A percentile compares a stretch with the other conserved stretches of the same genome.
phyloP scores from a whole-genome alignment of 1,139 yeast genomes.

The Zygoascus sp. region DNA sequence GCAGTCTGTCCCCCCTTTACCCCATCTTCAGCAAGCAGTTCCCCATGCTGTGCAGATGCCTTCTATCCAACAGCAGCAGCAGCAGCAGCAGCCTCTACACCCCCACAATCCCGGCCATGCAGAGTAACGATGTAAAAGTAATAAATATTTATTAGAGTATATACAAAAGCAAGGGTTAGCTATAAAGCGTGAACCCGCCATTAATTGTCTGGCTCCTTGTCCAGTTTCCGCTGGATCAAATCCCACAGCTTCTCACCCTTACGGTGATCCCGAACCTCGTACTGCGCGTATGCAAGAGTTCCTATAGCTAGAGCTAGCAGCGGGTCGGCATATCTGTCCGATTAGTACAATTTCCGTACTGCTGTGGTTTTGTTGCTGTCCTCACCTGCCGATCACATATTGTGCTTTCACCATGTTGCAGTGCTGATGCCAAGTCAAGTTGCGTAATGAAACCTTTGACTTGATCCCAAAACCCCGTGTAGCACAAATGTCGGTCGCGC shows the following conservation, averaged over 20 bases:
- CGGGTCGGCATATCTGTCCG: constrained; percentile 19
- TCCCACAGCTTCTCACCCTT: constrained; percentile 19
- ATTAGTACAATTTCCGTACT: not conserved
- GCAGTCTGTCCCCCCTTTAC: not conserved
- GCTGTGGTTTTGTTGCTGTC: not conserved
- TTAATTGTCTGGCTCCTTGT: not conserved
- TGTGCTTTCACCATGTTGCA: constrained; percentile 19
- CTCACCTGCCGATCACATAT: constrained; percentile 9
- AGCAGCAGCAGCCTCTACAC: not conserved
- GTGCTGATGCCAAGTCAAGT: constrained; percentile 22
- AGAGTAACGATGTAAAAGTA: not conserved
- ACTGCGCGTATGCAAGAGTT: constrained; percentile 15
- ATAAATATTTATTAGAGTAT: not conserved
- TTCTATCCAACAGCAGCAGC: not conserved
- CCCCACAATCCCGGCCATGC: not conserved
- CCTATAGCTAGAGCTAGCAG: constrained; percentile 20
- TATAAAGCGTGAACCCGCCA: no score
- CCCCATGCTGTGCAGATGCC: not conserved
- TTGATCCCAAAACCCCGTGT: constrained; percentile 1
- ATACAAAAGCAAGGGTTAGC: no score
- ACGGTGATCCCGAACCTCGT: constrained; percentile 19
- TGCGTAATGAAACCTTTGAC: constrained; percentile 12
- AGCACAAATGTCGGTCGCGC: not conserved
- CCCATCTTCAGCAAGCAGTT: not conserved
- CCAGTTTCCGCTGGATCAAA: constrained; percentile 12